Conservation (phyloP, 1,284 basidiomycete genomes). For the Rhodotorula sp. region DNA sequence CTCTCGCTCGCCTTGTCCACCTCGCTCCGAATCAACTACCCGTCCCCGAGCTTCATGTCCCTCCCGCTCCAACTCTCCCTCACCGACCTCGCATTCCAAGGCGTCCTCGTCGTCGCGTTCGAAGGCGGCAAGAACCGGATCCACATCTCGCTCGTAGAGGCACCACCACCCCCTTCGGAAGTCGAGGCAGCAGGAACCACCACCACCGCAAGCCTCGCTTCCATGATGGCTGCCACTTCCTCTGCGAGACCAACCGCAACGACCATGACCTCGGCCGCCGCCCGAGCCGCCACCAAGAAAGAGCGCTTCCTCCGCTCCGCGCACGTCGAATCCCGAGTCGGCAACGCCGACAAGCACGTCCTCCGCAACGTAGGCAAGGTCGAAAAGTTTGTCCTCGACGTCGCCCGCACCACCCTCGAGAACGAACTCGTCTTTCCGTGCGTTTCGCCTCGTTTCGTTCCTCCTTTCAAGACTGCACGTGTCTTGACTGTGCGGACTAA, state of each 20-base stretch:
- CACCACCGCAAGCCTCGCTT: background rate
- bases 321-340: conserved; percentile 93
- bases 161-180: background rate
- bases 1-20: conserved; percentile 71
- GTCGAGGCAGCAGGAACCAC: background rate
- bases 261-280: background rate
- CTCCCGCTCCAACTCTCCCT: conserved; percentile 88
- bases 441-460: background rate
- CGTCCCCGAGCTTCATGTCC: conserved; percentile 89
- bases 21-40: conserved; percentile 92
- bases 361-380: conserved; percentile 95
- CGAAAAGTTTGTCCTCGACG: conserved; percentile 91
- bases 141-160: conserved; percentile 72
- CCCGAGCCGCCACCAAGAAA: conserved; percentile 52
- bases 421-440: conserved; percentile 40
- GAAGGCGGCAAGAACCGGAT: conserved; percentile 73
- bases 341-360: conserved; percentile 92
- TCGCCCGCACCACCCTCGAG: conserved; percentile 88
- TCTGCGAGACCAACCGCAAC: background rate
- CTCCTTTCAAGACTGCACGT: background rate
- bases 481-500: background rate
- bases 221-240: background rate
- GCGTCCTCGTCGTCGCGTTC: conserved; percentile 85
- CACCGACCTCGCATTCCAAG: conserved; percentile 79
- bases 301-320: conserved; percentile 85